Base-by-base conservation (phyloP, 2,329 filamentous ascomycete species). In the Juglanconis sp. region DNA sequence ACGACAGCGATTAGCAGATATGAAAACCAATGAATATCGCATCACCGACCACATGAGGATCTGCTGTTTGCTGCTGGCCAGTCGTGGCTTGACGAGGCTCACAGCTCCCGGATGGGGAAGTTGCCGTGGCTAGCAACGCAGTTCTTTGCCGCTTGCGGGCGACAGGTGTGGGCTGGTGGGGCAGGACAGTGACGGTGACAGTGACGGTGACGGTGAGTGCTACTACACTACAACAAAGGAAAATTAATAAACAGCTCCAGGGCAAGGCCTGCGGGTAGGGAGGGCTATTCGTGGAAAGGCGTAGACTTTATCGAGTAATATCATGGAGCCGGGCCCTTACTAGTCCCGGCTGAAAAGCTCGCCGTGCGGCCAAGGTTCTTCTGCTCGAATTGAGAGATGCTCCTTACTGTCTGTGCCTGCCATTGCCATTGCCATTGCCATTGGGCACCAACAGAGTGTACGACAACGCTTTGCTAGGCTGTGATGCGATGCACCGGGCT, bases 201-300 rank as follows among this genome's bases (percentile, higher is more conserved):
- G 17, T 24, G 17, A 24, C 17, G 17, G 17, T 24, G 17, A 24
- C 17, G 17, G 17, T 24, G 17, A 2, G 17, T 24, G 17, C 17
- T 24, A 24, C 17, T 24, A 24, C 17, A 24, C 17, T 2, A 24
- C 17, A 24, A 24, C 17, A 31, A 17, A 55, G 24, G 34, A 53
- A 4, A 49, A 42, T 17, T 52, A 34, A 42, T n/a, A 6, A 24
- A 9, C 47, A 53, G 24, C 24, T 46, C 51, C 51, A 31, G 36
- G 48, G 17, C 17, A 24, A 48, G 49, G 53, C 38, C 47, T 34
- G 51, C 53, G 53, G 53, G 40, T 61, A 50, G 15, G 54, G 59
- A 50, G 15, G 49, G 59, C 59, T 61, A 53, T 61, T 35, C 38
- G 48, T 61, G 57, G 53, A 30, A 31, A 31, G 53, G n/a, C 17